Evolutionary conservation across 805 yeast genomes (phyloP), one percentile per base, ranked within the genome.

Genomic region (Candida tibetensis): DNA sequence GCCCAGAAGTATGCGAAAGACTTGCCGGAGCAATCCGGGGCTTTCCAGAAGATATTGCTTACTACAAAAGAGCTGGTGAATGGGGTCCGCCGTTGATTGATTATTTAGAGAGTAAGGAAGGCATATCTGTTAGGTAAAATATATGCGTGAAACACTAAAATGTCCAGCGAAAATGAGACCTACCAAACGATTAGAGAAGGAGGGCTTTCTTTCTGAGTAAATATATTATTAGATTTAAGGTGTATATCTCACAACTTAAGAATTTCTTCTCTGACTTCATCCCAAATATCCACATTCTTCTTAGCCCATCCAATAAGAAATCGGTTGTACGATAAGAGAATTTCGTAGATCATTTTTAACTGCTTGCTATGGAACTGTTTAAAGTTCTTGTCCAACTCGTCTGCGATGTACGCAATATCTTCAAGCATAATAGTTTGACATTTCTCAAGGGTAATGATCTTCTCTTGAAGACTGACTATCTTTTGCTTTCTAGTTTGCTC

Each of bases 271-370:
- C 53, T 71, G n/a, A 81, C 76, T 41, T 78, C 85, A 42, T 76
- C 78, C 86, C 87, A 82, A 26, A 75, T 69, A 47, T 81, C 85
- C 30, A 79, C 58, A 52, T 82, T 81, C 61, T 79, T 78, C 49
- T 69, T 71, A 4, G 85, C 84, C 88, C 88, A 82, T 39, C 74
- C 76, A 21, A 78, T 60, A 25, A 82, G 71, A 38, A 77, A 74
- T 25, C 74, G 60, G 37, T 80, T 71, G 51, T 79, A 82, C 13
- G 77, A 73, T 30, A 60, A 39, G 39, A 81, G 64, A 46, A 81
- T 77, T 34, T 65, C 65, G 43, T 70, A 69, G 35, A 81, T 68
- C 31, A 77, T 75, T 28, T 69, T 70, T 39, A 76, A 69, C 45
- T 77, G 79, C 30, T 68, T 62, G 26, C 48, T 49, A 43, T 77